Base-by-base conservation (phyloP, 176 grass and related monocot genomes). In the Cenchrus fungigraminus region DNA sequence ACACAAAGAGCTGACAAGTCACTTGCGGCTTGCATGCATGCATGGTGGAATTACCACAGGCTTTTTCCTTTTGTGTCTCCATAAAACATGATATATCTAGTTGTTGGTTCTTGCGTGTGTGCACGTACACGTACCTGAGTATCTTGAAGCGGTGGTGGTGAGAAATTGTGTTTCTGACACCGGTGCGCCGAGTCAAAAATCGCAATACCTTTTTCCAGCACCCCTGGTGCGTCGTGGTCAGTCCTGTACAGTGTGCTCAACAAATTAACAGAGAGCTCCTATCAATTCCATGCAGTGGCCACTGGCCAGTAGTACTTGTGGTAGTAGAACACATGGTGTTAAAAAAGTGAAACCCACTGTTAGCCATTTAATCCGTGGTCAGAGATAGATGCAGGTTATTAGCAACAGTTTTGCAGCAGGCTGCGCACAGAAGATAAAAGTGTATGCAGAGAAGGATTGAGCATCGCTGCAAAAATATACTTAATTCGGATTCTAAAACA, bases 171-270 rank as follows among this genome's bases (percentile, higher is more conserved):
- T n/a, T 29, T 76, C 81, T 84, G 85, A 84, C 81, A 77, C 14
- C 55, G 64, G 46, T 77, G 55, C 71, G 81, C 63, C 7, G 81
- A 65, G 85, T 84, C 89, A 84, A 91, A 62, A 87, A 55, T 55
- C 4, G 64, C 62, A 52, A 47, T 61, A 4, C 76, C 80, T 51
- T 79, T 91, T 74, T 77, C 76, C 64, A 64, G 34, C 25, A 46
- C 71, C 69, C 54, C 22, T 58, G 47, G 1, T 8, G 76, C 58
- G 16, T 16, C 58, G 16, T 16, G 80, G 80, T 87, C 85, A 84
- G 88, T 64, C 71, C 71, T 74, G 49, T 25, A 25, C 25, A 25
- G 25, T 81, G 81, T 74, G 65, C 46, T 29, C 85, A 51, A 81
- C 54, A 87, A 79, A 87, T 83, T 37, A 84, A 84, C 19, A 82